phyloP scores from a whole-genome alignment of 2,329 filamentous ascomycete genomes.

The Aureobasidium vineae region DNA sequence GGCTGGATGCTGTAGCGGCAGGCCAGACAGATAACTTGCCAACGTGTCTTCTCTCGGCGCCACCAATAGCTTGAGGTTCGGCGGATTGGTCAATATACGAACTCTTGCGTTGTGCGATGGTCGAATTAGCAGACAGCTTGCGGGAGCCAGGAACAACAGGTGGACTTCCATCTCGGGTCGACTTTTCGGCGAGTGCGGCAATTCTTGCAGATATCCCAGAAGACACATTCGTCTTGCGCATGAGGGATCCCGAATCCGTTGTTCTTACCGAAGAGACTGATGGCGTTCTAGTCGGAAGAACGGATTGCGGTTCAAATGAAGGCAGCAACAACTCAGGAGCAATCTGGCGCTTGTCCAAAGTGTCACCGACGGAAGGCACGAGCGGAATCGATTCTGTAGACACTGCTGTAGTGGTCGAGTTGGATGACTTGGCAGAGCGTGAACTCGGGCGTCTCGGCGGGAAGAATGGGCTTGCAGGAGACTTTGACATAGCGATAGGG shows the following conservation, averaged over 20 bases:
- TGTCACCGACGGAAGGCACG: constrained; percentile 1
- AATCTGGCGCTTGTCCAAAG: constrained; percentile 2
- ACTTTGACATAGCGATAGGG: constrained; percentile 74
- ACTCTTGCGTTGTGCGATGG: constrained; percentile 22
- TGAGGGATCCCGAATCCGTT: background rate
- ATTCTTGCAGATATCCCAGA: constrained; percentile 93
- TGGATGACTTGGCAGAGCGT: constrained; percentile 30
- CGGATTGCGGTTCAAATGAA: background rate
- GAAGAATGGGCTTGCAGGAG: constrained; percentile 70
- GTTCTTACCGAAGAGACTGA: constrained; percentile 18
- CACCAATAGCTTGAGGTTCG: background rate
- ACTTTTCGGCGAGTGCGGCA: constrained; percentile 81
- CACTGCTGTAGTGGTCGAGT: constrained; percentile 28
- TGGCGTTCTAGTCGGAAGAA: background rate
- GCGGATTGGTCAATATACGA: constrained; percentile 16
- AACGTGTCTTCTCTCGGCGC: constrained; percentile 4
- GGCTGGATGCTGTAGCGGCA: background rate
- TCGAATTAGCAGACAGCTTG: constrained; percentile 17
- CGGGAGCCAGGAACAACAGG: constrained; percentile 5
- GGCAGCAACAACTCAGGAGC: background rate
- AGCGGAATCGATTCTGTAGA: constrained; percentile 13
- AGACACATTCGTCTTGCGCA: constrained; percentile 71
- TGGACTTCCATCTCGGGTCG: constrained; percentile 31
- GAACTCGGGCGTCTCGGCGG: constrained; percentile 37
- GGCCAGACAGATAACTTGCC: constrained; percentile 22